phyloP scores from a whole-genome alignment of 1,284 basidiomycete genomes.

The Ceratobasidium sp. region DNA sequence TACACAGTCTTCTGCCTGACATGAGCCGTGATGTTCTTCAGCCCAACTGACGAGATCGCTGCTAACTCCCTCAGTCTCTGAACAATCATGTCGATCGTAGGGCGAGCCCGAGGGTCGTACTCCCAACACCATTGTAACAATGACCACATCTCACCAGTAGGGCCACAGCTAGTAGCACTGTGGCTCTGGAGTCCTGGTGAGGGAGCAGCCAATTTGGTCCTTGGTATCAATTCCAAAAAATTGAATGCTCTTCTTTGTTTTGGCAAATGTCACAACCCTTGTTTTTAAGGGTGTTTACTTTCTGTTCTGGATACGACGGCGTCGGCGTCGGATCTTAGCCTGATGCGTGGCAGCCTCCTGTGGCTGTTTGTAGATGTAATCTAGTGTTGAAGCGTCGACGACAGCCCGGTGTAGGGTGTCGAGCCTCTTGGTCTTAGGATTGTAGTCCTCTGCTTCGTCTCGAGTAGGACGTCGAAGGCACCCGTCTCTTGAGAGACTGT shows the following conservation, averaged over 20 bases:
- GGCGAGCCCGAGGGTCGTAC: constrained; percentile 28
- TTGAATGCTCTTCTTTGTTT: background rate
- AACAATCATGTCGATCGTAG: constrained; percentile 9
- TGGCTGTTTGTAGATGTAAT: no score
- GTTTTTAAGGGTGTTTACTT: no score
- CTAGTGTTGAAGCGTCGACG: no score
- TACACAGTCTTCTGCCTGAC: constrained; percentile 23
- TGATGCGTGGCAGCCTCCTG: no score
- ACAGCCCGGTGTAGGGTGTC: no score
- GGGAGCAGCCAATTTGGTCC: background rate
- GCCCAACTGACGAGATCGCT: background rate
- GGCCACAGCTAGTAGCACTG: constrained; percentile 6
- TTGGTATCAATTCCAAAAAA: background rate
- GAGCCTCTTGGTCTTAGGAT: no score
- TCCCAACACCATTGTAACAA: constrained; percentile 29
- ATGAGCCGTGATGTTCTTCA: constrained; percentile 21
- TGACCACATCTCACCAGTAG: constrained; percentile 27
- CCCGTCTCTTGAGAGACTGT: no score
- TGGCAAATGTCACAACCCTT: no score
- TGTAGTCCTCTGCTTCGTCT: no score
- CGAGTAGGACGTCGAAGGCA: no score
- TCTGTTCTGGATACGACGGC: no score
- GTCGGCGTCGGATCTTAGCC: no score
- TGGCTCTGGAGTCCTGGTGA: constrained; percentile 5
- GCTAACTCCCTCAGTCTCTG: constrained; percentile 9